Conservation (phyloP, 2,329 filamentous ascomycete genomes). For the Lecanicillium sp. region DNA sequence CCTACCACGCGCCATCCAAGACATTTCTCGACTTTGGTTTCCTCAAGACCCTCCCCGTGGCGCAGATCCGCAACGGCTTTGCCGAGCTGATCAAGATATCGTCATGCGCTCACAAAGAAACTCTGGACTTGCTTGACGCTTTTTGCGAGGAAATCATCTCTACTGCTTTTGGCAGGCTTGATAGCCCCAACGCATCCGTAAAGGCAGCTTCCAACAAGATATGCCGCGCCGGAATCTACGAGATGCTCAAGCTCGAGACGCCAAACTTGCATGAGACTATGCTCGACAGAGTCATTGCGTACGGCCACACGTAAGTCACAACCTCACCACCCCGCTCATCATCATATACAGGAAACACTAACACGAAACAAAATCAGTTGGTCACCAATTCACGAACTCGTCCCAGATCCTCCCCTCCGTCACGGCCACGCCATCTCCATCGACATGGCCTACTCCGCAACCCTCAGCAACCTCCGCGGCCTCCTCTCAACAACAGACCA, state of each 20-base stretch:
- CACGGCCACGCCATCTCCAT: conserved; percentile 69
- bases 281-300: conserved; percentile 64
- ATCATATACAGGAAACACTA: too few relatives aligned
- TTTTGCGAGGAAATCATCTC: conserved; percentile 61
- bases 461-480: conserved; percentile 54
- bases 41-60: conserved; percentile 56
- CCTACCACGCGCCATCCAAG: conserved; percentile 63
- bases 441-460: conserved; percentile 69
- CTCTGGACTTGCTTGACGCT: conserved; percentile 59
- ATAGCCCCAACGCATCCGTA: conserved; percentile 47
- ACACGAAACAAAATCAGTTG: conserved; percentile 35
- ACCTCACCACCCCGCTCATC: too few relatives aligned
- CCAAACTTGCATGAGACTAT: conserved; percentile 68
- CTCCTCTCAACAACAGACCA: conserved; percentile 54
- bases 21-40: conserved; percentile 70
- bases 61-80: conserved; percentile 65
- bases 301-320: conserved; percentile 54
- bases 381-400: conserved; percentile 64
- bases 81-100: conserved; percentile 72
- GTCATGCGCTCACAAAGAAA: conserved; percentile 56
- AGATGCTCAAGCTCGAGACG: conserved; percentile 67
- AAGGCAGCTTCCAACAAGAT: conserved; percentile 55
- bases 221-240: conserved; percentile 59
- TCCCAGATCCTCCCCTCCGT: conserved; percentile 58
- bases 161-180: conserved; percentile 54